phyloP scores from a whole-genome alignment of 441 rosid genomes.

The Populus hybrid region DNA sequence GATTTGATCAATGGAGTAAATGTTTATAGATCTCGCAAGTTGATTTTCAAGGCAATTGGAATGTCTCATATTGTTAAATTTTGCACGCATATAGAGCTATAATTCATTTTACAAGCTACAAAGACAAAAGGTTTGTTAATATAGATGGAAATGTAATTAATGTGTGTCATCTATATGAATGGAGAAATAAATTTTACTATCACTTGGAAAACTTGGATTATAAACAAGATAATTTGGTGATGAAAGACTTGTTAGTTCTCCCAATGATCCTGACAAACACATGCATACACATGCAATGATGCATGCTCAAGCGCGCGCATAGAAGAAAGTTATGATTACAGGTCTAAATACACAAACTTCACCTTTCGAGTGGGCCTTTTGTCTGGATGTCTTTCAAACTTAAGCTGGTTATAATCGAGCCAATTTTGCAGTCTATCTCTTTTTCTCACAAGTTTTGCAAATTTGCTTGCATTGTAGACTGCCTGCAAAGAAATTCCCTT shows the following conservation, averaged over 20 bases:
- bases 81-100: not conserved
- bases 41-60: not conserved
- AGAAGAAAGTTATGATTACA: not conserved
- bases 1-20: not conserved
- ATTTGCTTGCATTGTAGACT: conserved; percentile 80
- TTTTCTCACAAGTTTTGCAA: conserved; percentile 63
- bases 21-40: not conserved
- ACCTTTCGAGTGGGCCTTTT: conserved; percentile 82
- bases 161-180: no score
- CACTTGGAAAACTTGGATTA: not conserved
- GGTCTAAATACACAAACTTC: conserved; percentile 10
- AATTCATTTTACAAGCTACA: not conserved
- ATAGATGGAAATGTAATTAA: not conserved
- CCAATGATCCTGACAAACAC: not conserved
- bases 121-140: not conserved
- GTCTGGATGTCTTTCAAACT: conserved; percentile 74
- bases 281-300: not conserved
- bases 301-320: not conserved
- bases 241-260: not conserved
- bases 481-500: conserved; percentile 43
- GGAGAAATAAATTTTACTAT: not conserved
- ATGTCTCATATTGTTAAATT: not conserved
- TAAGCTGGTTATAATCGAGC: conserved; percentile 83
- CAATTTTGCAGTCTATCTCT: conserved; percentile 78
- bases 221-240: not conserved